These are phyloP conservation scores for Schizophyllum amplum DNA, from an alignment of 1,284 basidiomycete genomes.

Conservation along the genomic window DNA sequence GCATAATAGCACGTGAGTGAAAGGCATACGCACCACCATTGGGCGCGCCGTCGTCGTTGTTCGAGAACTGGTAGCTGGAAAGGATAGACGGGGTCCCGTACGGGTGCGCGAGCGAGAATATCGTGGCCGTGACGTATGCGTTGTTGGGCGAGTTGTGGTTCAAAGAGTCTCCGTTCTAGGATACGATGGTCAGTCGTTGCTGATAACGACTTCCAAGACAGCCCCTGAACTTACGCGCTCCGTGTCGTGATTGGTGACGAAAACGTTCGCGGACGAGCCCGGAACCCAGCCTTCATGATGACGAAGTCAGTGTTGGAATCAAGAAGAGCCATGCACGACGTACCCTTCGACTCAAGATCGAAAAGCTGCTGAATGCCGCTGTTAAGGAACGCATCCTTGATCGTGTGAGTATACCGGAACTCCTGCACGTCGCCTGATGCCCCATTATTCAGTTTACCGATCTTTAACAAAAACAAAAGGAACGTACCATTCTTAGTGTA, in stretches of 20 bases:
- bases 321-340: neutral
- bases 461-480: neutral
- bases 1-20: no score
- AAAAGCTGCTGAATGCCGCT: constrained; percentile 44
- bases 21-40: constrained; percentile 23
- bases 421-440: constrained; percentile 53
- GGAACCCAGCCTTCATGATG: constrained; percentile 43
- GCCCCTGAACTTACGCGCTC: constrained; percentile 54
- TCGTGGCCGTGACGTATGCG: constrained; percentile 49
- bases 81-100: constrained; percentile 61
- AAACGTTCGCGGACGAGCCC: constrained; percentile 51
- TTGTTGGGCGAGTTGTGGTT: constrained; percentile 55
- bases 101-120: constrained; percentile 60
- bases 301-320: neutral
- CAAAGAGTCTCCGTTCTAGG: constrained; percentile 43
- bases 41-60: constrained; percentile 47
- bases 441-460: neutral
- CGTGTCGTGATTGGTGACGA: constrained; percentile 65
- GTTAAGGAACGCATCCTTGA: constrained; percentile 43
- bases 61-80: constrained; percentile 49
- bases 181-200: no score
- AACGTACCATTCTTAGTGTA: constrained; percentile 41
- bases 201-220: no score
- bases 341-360: constrained; percentile 45
- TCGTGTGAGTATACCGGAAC: constrained; percentile 51